A percentile compares a stretch with the other conserved stretches of the same genome.
Evolutionary conservation across 805 yeast genomes (phyloP).

Genomic region (Candida dajiaensis): DNA sequence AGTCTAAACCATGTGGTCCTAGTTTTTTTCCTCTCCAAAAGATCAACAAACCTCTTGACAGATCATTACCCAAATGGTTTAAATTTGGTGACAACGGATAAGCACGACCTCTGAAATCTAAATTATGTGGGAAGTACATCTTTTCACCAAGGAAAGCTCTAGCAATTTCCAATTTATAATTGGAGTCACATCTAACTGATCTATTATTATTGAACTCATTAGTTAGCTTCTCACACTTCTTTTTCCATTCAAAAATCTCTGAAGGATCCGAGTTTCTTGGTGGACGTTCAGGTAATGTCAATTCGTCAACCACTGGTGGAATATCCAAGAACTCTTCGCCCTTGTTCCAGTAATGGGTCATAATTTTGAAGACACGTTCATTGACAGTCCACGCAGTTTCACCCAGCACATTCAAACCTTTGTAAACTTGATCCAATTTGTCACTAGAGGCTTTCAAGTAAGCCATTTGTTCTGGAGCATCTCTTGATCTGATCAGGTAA

Average conservation of each 20-base stretch:
- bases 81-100: constrained; percentile 78
- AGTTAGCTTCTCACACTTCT: constrained; percentile 48
- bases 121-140: constrained; percentile 73
- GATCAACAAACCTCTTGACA: constrained; percentile 62
- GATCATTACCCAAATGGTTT: constrained; percentile 75
- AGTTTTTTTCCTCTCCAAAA: constrained; percentile 75
- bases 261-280: constrained; percentile 64
- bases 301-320: constrained; percentile 47
- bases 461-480: constrained; percentile 84
- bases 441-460: constrained; percentile 82
- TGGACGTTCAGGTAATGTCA: constrained; percentile 53
- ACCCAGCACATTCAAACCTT: constrained; percentile 83
- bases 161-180: constrained; percentile 92
- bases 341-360: constrained; percentile 81
- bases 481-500: constrained; percentile 67
- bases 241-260: constrained; percentile 62
- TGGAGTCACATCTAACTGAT: constrained; percentile 89
- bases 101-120: constrained; percentile 82
- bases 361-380: constrained; percentile 55
- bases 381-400: constrained; percentile 91
- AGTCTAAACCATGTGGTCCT: constrained; percentile 58
- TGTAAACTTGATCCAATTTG: constrained; percentile 58
- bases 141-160: constrained; percentile 82
- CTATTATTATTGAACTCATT: constrained; percentile 61
- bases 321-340: constrained; percentile 72